A percentile compares a stretch with the other conserved stretches of the same genome.
These are phyloP conservation scores for Torulaspora maleeae DNA, from an alignment of 805 yeast species.

Conservation along the genomic window DNA sequence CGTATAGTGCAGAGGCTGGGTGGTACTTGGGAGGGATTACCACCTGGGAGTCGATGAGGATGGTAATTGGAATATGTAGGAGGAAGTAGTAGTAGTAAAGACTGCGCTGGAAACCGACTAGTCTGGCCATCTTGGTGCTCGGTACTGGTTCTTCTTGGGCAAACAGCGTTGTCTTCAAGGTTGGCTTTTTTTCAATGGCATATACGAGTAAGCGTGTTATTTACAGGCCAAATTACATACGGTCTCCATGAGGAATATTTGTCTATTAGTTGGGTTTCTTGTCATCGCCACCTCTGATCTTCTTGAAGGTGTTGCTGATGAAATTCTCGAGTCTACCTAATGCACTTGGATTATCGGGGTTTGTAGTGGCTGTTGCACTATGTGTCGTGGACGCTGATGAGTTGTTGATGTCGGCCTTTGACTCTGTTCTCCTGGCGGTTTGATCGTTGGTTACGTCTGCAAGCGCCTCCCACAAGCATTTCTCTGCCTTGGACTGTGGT, in stretches of 20 bases:
- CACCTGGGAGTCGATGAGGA: constrained; percentile 68
- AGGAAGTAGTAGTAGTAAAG: constrained; percentile 51
- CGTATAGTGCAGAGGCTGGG: constrained; percentile 47
- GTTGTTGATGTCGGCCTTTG: not conserved
- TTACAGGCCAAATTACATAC: constrained; percentile 2
- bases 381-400: constrained; percentile 5
- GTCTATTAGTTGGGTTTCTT: not conserved
- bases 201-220: constrained; percentile 4
- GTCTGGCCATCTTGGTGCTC: constrained; percentile 6
- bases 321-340: constrained; percentile 54
- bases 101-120: constrained; percentile 15
- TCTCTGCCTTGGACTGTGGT: constrained; percentile 80
- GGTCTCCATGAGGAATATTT: not conserved
- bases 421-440: constrained; percentile 59
- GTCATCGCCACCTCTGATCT: constrained; percentile 35
- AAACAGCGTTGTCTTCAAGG: not conserved
- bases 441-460: constrained; percentile 86
- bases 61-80: constrained; percentile 70
- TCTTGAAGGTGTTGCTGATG: constrained; percentile 54
- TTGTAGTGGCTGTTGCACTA: constrained; percentile 7
- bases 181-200: not conserved
- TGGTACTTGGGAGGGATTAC: constrained; percentile 52
- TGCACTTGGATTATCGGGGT: constrained; percentile 32
- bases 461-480: constrained; percentile 84
- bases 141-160: not conserved